Evolutionary conservation across 2,329 filamentous ascomycete species (phyloP), one percentile per base, ranked within the genome.

Genomic region (Eutypa lata): DNA sequence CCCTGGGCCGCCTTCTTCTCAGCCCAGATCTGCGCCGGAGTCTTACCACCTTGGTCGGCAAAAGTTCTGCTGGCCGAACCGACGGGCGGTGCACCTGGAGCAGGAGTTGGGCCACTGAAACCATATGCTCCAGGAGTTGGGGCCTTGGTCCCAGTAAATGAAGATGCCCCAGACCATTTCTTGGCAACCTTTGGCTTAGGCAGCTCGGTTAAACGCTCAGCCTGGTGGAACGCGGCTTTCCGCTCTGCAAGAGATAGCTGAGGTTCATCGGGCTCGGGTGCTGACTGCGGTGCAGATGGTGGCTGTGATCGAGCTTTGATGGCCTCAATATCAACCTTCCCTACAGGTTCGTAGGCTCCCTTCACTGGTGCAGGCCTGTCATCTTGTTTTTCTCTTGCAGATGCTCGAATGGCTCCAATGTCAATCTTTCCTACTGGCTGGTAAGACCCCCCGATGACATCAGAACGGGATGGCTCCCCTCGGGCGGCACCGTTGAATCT

Each of bases 401-500:
- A 90, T 68, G 79, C 86, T 57, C 94, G 85, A 61, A 99, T 88
- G 37, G 91, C 92, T 22, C 88, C 89, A 72, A 99, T 97, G 66
- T 99, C 92, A n/a, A 99, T 89, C 75, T 97, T 97, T 52, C 94
- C 94, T 62, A 99, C 77, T 19, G 94, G 94, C 69, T 97, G 91
- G 71, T 99, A 99, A 16, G 82, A 88, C 44, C 94, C 94, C 65
- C 76, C 89, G 49, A 97, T 85, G 19, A 97, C 82, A 66, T 91
- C 88, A 22, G 11, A 16, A 10, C 65, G 59, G 35, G 71, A 61
- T 33, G 72, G 69, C 47, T 82, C 77, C 46, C 81, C 73, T 37
- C 68, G 65, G 49, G 70, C 63, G 28, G 78, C 69, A 50, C 76
- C 71, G 50, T 79, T 76, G 65, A 82, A 83, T 59, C 82, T 74